phyloP scores from a whole-genome alignment of 495 filamentous ascomycete species.

The Wilcoxina mikolae region DNA sequence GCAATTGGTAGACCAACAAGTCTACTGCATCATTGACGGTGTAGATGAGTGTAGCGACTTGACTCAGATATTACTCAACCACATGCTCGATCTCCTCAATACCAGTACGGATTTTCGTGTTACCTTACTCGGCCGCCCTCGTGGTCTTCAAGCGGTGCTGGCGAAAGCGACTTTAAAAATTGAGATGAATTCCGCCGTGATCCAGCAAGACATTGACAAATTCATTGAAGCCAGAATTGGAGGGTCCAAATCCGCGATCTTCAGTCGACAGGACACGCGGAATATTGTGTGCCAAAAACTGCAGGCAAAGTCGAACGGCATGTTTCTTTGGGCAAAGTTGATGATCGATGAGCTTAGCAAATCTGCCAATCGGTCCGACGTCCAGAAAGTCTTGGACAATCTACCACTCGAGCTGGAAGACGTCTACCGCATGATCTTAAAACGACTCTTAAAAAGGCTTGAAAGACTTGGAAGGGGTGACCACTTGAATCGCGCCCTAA shows the following conservation, averaged over 20 bases:
- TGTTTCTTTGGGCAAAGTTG: constrained; percentile 12
- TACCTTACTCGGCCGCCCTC: neutral
- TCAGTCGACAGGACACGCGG: neutral
- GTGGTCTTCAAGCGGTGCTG: neutral
- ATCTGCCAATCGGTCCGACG: neutral
- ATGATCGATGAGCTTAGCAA: constrained; percentile 7
- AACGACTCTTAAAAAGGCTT: no score
- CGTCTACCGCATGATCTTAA: neutral
- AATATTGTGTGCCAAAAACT: constrained; percentile 29
- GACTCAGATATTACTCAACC: no score
- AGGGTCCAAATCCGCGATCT: neutral
- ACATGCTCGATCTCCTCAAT: neutral
- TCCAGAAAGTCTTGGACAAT: neutral
- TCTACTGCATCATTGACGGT: neutral
- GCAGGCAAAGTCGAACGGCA: constrained; percentile 8
- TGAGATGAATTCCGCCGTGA: neutral
- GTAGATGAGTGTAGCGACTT: neutral
- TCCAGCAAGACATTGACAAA: neutral
- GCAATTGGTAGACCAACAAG: neutral
- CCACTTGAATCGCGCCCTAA: no score
- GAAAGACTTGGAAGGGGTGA: no score
- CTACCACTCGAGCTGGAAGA: neutral
- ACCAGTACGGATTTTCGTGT: neutral
- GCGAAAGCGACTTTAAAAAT: neutral
- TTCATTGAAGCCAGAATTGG: neutral